These are phyloP conservation scores for Neopestalotiopsis clavispora DNA, from an alignment of 2,329 filamentous ascomycete species.

Conservation along the genomic window DNA sequence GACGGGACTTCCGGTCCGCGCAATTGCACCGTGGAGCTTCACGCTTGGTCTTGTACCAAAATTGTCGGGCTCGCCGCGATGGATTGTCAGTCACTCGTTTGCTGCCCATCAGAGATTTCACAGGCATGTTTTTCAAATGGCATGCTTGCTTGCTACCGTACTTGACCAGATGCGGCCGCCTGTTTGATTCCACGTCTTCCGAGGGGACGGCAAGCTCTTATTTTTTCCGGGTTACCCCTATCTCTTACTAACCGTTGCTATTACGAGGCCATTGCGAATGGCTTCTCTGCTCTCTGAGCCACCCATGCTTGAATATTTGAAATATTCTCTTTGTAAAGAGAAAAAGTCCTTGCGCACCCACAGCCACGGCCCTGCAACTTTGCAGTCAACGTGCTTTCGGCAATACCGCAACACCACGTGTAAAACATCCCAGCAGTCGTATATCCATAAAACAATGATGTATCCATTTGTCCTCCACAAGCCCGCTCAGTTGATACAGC, in stretches of 20 bases:
- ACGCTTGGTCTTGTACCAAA: not conserved
- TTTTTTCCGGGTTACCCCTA: not conserved
- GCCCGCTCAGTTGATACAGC: not conserved
- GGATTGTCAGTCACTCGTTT: not conserved
- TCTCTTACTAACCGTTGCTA: not conserved
- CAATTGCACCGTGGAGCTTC: not conserved
- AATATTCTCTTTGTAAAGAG: not conserved
- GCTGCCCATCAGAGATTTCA: constrained; percentile 1
- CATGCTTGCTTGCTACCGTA: not conserved
- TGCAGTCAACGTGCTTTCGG: not conserved
- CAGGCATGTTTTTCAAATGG: not conserved
- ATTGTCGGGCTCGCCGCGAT: not conserved
- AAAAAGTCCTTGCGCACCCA: not conserved
- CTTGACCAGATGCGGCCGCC: not conserved
- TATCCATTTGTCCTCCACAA: constrained; percentile 1
- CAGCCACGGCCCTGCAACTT: not conserved
- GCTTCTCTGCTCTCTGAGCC: not conserved
- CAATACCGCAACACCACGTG: not conserved
- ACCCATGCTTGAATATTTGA: not conserved
- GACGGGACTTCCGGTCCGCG: not conserved
- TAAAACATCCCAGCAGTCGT: not conserved
- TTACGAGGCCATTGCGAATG: not conserved
- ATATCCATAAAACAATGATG: not conserved
- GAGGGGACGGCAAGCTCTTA: not conserved
- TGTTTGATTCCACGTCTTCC: not conserved